These are phyloP conservation scores for Neospermospora avenae DNA, from an alignment of 2,329 filamentous ascomycete genomes.

Conservation along the genomic window DNA sequence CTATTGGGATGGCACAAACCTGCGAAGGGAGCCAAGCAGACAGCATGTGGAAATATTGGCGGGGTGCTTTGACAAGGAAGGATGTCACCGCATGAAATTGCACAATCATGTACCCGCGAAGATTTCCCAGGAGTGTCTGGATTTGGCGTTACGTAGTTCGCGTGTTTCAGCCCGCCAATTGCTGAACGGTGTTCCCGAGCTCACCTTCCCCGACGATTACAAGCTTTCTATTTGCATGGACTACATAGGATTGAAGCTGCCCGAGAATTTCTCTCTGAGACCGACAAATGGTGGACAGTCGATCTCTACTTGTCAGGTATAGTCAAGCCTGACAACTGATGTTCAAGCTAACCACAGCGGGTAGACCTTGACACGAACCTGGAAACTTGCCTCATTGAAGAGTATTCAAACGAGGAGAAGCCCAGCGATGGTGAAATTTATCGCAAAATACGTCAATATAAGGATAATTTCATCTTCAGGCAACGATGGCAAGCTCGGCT, in stretches of 20 bases:
- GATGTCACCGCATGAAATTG: background rate
- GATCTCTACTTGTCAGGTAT: slow-evolving; percentile 16
- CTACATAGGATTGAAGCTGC: slow-evolving; percentile 18
- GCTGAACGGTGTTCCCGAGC: background rate
- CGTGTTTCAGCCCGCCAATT: background rate
- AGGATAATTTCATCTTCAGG: background rate
- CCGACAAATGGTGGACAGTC: slow-evolving; percentile 16
- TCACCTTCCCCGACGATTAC: background rate
- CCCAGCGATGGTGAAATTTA: background rate
- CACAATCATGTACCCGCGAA: background rate
- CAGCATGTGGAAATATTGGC: background rate
- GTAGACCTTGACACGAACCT: background rate
- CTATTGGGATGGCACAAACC: background rate
- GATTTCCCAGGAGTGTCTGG: background rate
- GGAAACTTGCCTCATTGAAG: background rate
- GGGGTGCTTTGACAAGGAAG: background rate
- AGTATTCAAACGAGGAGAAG: background rate
- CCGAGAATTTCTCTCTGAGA: slow-evolving; percentile 16
- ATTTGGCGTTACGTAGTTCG: background rate
- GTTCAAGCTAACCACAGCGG: background rate
- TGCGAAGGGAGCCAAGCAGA: background rate
- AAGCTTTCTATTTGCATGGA: slow-evolving; percentile 9
- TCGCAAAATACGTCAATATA: background rate
- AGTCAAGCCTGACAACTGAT: background rate
- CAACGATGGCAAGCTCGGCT: background rate